Percentiles rank a stretch among this genome's conserved stretches.
Evolutionary conservation across 352 stramenopile genomes (phyloP).

Genomic region (Globisporangium takayamanum): DNA sequence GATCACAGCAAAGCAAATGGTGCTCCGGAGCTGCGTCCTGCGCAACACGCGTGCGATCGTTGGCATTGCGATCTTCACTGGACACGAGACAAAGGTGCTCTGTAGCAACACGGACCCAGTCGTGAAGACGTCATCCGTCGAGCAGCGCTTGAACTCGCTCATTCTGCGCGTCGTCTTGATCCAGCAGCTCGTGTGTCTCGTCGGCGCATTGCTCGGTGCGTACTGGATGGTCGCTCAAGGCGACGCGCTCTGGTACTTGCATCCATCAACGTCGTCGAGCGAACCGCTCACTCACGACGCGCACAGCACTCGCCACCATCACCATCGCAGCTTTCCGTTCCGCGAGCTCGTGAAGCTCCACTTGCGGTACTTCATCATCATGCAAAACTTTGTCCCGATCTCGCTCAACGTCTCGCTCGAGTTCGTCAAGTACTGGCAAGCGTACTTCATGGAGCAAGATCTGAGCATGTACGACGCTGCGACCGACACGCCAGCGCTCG

Average conservation of each 20-base stretch:
- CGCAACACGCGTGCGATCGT: constrained; percentile 81
- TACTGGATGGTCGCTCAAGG: constrained; percentile 67
- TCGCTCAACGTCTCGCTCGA: constrained; percentile 98
- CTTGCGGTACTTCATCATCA: constrained; percentile 94
- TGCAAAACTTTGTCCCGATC: constrained; percentile 97
- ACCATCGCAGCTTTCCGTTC: constrained; percentile 24
- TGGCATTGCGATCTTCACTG: constrained; percentile 87
- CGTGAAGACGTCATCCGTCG: constrained; percentile 76
- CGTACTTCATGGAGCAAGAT: constrained; percentile 92
- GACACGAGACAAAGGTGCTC: constrained; percentile 81
- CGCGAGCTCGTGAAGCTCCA: constrained; percentile 76
- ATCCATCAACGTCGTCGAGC: neutral
- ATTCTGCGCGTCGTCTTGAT: constrained; percentile 73
- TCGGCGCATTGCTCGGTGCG: constrained; percentile 55
- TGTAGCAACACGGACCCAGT: constrained; percentile 74
- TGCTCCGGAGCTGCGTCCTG: constrained; percentile 85
- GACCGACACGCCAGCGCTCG: constrained; percentile 83
- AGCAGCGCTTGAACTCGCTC: constrained; percentile 59
- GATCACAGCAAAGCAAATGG: constrained; percentile 84
- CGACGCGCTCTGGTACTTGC: constrained; percentile 64
- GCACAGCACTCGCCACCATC: neutral
- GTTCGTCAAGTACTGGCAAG: constrained; percentile 94
- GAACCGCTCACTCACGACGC: neutral
- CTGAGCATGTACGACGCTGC: constrained; percentile 89
- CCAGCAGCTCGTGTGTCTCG: constrained; percentile 64